Base-by-base conservation (phyloP, 169 alveolate species). In the Ichthyophthirius multifiliis region DNA sequence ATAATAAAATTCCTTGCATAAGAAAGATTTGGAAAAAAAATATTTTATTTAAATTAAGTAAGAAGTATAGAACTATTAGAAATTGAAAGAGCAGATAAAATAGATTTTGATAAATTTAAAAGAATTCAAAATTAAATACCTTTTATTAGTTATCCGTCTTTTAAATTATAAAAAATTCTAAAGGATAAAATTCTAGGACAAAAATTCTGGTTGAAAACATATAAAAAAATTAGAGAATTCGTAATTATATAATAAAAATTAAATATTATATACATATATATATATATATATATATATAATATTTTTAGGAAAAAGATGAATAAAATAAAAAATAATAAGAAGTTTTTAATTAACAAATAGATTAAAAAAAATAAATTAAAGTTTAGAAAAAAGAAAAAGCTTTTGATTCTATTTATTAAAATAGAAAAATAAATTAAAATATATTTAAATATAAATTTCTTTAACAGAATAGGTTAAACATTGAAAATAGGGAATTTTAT, bases 61-160 rank as follows among this genome's bases (percentile, higher is more conserved):
- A 77, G 39, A 43, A 77, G 78, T 7, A 71, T 77, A 5, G 84
- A 77, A 20, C 20, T 77, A 6, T 44, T 77, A 12, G 84, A 77
- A 43, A 63, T 77, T 3, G 73, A 77, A 15, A 77, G 84, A 43
- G 65, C 77, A 16, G 84, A 77, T 32, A 63, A 67, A 39, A 77
- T 77, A 5, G 43, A 45, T n/a, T 77, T 77, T 13, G 84, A 77
- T 43, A 43, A 77, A 20, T 77, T 77, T 77, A 77, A 71, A 65
- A 77, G 74, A 64, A 63, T 77, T 16, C 18, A 77, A 43, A n/a
- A 39, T 16, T 16, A 77, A 64, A 77, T 77, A 4, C 77, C 84
- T 13, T 77, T 77, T 67, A 10, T 77, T 9, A 64, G 84, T 18
- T 77, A 77, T 65, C 84, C 84, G 15, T 76, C 84, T 1, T 77